Base-by-base conservation (phyloP, 2,329 filamentous ascomycete species). In the Aspergillus neotritici region DNA sequence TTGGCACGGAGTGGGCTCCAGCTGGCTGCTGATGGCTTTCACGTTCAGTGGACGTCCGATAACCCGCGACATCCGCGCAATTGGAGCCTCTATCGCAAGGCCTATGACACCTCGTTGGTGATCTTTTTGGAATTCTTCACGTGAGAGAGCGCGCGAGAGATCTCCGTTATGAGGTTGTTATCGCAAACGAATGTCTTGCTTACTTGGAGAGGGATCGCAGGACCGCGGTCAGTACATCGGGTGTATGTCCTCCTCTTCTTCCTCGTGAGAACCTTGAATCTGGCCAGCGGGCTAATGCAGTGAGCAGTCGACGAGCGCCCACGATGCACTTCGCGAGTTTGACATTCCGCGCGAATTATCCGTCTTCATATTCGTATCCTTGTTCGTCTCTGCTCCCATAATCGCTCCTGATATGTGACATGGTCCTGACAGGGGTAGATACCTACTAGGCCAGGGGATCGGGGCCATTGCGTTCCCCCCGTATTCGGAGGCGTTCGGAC, bases 401-500 rank as follows among this genome's bases (percentile, higher is more conserved):
- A 5, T 37, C 11, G 32, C 15, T 9, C 30, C 14, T 34, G 12
- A 15, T 11, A 15, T 17, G 4, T 13, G 5, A 11, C 9, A 9
- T 8, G 21, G 21, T 25, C 9, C 21, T 25, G 21, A 25, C 21
- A 8, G 21, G 2, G 7, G 30, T 37, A 64, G 63, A n/a, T 67
- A 63, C 40, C 54, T 65, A 11, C 48, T 66, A 11, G 64, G 62
- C 5, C 61, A 66, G 42, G 59, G 50, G 7, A 33, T 61, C 13
- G 65, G 65, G 15, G 58, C 55, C 13, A 51, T 68, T 40, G 34
- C 68, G 7, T 52, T 68, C 11, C 61, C 65, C 5, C 64, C 65
- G 4, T 64, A 61, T 46, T 65, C 64, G 1, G 65, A 68, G 47
- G 54, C 58, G 2, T 68, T 67, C 44, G 65, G 65, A 4, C 64